A percentile compares a stretch with the other conserved stretches of the same genome.
phyloP scores from a whole-genome alignment of 805 yeast species.

The Millerozyma acaciae region DNA sequence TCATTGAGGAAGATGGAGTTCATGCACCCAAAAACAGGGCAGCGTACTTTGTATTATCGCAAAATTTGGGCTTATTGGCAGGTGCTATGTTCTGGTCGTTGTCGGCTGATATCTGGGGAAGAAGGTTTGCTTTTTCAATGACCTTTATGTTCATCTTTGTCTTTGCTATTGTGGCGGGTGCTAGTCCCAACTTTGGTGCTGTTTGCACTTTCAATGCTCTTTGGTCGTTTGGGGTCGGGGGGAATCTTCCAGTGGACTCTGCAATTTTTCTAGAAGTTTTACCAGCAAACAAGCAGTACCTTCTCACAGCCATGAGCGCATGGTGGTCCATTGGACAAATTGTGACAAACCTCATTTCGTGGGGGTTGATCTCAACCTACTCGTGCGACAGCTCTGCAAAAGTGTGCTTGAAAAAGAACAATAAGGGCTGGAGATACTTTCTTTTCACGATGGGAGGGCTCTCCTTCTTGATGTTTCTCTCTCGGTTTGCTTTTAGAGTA shows the following conservation, averaged over 20 bases:
- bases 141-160: slow-evolving; percentile 25
- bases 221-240: slow-evolving; percentile 31
- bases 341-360: slow-evolving; percentile 46
- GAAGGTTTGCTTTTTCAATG: slow-evolving; percentile 27
- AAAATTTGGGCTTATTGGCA: slow-evolving; percentile 34
- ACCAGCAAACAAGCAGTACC: slow-evolving; percentile 23
- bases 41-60: slow-evolving; percentile 40
- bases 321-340: slow-evolving; percentile 68
- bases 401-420: slow-evolving; percentile 42
- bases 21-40: slow-evolving; percentile 29
- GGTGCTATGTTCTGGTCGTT: slow-evolving; percentile 31
- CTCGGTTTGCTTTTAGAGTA: slow-evolving; percentile 37
- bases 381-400: slow-evolving; percentile 35
- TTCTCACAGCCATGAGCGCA: slow-evolving; percentile 37
- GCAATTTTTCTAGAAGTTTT: slow-evolving; percentile 27
- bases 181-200: slow-evolving; percentile 27
- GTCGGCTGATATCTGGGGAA: slow-evolving; percentile 27
- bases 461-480: slow-evolving; percentile 36
- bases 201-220: slow-evolving; percentile 22
- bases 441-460: slow-evolving; percentile 51
- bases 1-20: slow-evolving; percentile 33
- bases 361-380: slow-evolving; percentile 52
- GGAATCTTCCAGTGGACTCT: slow-evolving; percentile 30
- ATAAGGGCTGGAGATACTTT: slow-evolving; percentile 63
- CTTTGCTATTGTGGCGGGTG: slow-evolving; percentile 26